phyloP scores from a whole-genome alignment of 768 basidiomycete genomes.

The Leccinum subgranulosum region DNA sequence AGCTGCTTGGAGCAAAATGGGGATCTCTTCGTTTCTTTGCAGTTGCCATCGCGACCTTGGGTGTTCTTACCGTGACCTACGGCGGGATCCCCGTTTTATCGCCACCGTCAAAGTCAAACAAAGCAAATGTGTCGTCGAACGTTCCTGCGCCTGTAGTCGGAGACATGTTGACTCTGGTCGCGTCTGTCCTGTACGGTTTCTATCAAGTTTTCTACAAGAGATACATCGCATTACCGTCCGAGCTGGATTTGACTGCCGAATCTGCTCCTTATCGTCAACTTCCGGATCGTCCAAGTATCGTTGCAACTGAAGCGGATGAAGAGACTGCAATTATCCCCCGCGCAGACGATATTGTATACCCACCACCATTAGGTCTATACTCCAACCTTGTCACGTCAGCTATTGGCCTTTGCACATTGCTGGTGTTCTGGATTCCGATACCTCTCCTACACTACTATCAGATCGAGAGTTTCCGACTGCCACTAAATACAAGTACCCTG shows the following conservation, averaged over 20 bases:
- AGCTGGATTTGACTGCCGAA: conserved; percentile 48
- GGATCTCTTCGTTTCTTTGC: conserved; percentile 61
- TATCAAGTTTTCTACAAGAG: conserved; percentile 87
- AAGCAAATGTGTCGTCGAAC: background rate
- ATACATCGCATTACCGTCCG: conserved; percentile 67
- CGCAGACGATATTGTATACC: conserved; percentile 40
- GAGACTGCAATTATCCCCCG: conserved; percentile 11
- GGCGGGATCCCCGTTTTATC: conserved; percentile 49
- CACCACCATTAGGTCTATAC: conserved; percentile 81
- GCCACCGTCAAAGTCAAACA: conserved; percentile 15
- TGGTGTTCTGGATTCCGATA: conserved; percentile 75
- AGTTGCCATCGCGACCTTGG: conserved; percentile 76
- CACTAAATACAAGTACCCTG: conserved; percentile 44
- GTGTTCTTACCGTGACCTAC: conserved; percentile 80
- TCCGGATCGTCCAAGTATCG: conserved; percentile 35
- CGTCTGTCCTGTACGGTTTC: conserved; percentile 68
- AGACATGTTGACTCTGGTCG: conserved; percentile 68
- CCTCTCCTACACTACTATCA: conserved; percentile 67
- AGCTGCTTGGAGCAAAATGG: conserved; percentile 62
- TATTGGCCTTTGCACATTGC: conserved; percentile 77
- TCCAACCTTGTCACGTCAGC: conserved; percentile 77
- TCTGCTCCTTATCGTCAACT: conserved; percentile 43
- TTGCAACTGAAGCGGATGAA: conserved; percentile 23
- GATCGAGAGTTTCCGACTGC: conserved; percentile 65
- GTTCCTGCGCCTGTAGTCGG: conserved; percentile 61